These are phyloP conservation scores for Aspergillus coremiiformis DNA, from an alignment of 495 filamentous ascomycete genomes.

Conservation along the genomic window DNA sequence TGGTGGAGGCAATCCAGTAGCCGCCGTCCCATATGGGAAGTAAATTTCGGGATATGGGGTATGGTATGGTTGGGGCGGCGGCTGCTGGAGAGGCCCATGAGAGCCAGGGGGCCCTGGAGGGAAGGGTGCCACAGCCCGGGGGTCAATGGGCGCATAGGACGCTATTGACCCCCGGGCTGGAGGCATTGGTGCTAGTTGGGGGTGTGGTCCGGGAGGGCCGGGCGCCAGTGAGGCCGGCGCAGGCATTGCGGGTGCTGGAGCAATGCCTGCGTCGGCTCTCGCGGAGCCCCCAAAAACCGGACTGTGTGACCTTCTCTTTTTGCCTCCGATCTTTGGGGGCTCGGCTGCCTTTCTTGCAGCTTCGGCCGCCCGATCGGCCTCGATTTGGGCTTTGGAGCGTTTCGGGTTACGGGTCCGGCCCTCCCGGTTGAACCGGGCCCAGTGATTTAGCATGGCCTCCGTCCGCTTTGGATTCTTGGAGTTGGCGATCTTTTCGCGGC, in stretches of 20 bases:
- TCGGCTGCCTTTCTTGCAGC: constrained; percentile 20
- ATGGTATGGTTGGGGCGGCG: constrained; percentile 18
- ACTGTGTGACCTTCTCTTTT: constrained; percentile 15
- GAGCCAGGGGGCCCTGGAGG: constrained; percentile 11
- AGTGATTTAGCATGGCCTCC: constrained; percentile 45
- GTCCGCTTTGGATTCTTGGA: constrained; percentile 45
- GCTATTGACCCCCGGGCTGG: constrained; percentile 10
- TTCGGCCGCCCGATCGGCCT: constrained; percentile 30
- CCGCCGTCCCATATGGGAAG: constrained; percentile 12
- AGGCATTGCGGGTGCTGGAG: constrained; percentile 13
- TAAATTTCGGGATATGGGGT: constrained; percentile 23
- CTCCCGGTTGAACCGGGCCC: constrained; percentile 39
- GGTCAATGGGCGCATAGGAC: constrained; percentile 18
- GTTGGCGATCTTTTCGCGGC: constrained; percentile 35
- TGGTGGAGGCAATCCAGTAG: constrained; percentile 11
- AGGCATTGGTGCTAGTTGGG: constrained; percentile 16
- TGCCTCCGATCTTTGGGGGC: constrained; percentile 17
- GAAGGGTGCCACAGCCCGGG: constrained; percentile 15
- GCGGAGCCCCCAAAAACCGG: constrained; percentile 5
- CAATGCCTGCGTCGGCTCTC: constrained; percentile 14
- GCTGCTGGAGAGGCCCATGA: constrained; percentile 13
- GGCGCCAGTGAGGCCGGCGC: constrained; percentile 14
- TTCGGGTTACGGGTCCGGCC: constrained; percentile 41
- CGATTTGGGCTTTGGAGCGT: constrained; percentile 42
- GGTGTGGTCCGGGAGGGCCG: constrained; percentile 14